Evolutionary conservation across 2,329 filamentous ascomycete genomes (phyloP), one percentile per base, ranked within the genome.

Genomic region (Parastagonospora avenae): DNA sequence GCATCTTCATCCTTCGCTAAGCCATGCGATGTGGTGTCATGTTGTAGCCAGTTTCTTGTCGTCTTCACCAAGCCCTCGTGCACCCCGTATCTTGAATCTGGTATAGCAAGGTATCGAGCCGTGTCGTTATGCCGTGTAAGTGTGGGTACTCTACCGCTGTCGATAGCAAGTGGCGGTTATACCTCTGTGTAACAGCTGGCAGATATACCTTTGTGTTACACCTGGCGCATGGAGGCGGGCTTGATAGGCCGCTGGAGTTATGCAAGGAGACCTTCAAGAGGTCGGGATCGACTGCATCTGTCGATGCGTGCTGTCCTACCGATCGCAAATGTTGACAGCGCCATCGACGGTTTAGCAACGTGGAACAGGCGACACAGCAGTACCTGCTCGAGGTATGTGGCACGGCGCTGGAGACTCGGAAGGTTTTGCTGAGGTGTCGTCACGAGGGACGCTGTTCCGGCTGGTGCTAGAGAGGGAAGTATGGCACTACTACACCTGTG

Each of bases 281-380:
- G 16, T 16, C 31, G 29, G 41, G 30, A 35, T 43, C 31, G 14
- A 15, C 14, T 30, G 29, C 40, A 42, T 42, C 40, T 42, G 28
- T 28, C 40, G 40, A 32, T 38, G 14, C 40, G 31, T 42, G 11
- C 40, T 42, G 28, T 42, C 40, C 15, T 42, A 42, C 40, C 40
- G 40, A 30, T 42, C 12, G 27, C 36, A 40, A n/a, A 24, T 40
- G 10, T 29, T 40, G 36, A 38, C 36, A 38, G 36, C 27, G 36
- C 36, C 38, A 24, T 40, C 11, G 38, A 29, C 19, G 11, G 38
- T n/a, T 19, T n/a, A 29, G 16, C 38, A 40, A 40, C 38, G 24
- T 40, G 38, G 11, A 14, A 11, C 12, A n/a, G 37, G 37, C 19
- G 6, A 39, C 16, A 39, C 16, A 29, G 8, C 11, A 16, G 38